Evolutionary conservation across 1,284 basidiomycete genomes (phyloP).

Genomic region (Cystobasidiaceae sp.): DNA sequence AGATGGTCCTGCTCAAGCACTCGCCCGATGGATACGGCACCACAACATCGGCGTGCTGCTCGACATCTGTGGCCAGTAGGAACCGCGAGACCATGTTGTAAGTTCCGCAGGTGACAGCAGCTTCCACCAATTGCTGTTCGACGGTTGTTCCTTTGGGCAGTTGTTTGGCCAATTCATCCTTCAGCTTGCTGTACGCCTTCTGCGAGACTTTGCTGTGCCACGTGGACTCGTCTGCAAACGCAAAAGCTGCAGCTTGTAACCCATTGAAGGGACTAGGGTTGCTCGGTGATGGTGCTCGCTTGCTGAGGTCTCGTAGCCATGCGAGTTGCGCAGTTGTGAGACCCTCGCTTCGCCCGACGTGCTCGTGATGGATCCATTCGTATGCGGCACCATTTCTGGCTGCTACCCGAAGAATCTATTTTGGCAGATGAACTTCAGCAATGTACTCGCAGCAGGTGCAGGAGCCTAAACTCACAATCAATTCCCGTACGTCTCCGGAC

Average conservation of each 20-base stretch:
- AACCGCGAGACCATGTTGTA: constrained; percentile 52
- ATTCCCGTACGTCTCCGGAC: constrained; percentile 48
- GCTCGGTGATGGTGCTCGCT: constrained; percentile 32
- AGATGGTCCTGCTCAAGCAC: constrained; percentile 32
- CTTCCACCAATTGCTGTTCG: constrained; percentile 47
- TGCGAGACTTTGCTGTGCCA: constrained; percentile 43
- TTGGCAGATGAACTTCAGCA: neutral
- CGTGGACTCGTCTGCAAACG: constrained; percentile 48
- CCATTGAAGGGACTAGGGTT: constrained; percentile 38
- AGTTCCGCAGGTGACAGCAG: constrained; percentile 47
- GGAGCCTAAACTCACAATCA: constrained; percentile 43
- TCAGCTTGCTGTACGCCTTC: constrained; percentile 39
- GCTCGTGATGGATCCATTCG: constrained; percentile 48
- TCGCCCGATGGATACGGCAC: constrained; percentile 43
- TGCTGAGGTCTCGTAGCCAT: constrained; percentile 45
- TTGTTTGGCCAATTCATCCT: constrained; percentile 41
- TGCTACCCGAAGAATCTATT: constrained; percentile 49
- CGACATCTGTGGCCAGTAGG: constrained; percentile 49
- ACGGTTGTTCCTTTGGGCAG: constrained; percentile 37
- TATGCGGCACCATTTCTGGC: constrained; percentile 49
- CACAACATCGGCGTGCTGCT: constrained; percentile 44
- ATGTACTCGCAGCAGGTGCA: neutral
- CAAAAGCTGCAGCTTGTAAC: constrained; percentile 46
- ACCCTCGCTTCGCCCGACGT: constrained; percentile 46
- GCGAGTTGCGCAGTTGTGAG: constrained; percentile 47